Percentiles rank a stretch among this genome's conserved stretches.
phyloP scores from a whole-genome alignment of 2,329 filamentous ascomycete genomes.

The Boeremia exigua region DNA sequence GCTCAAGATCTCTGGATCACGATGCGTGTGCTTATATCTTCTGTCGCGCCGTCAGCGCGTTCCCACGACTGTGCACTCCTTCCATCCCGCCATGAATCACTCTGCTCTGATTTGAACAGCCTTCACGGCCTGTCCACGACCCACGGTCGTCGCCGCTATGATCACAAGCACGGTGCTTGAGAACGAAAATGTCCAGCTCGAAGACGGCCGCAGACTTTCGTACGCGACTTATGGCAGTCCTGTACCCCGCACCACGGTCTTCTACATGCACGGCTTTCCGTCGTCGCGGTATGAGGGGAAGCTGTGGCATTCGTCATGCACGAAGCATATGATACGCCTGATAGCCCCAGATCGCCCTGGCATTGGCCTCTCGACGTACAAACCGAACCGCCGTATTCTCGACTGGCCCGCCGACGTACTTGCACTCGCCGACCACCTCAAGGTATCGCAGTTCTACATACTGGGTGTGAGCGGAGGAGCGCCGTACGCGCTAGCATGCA shows the following conservation, averaged over 20 bases:
- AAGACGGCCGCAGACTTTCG: constrained; percentile 50
- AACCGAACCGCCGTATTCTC: constrained; percentile 47
- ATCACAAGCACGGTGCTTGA: constrained; percentile 27
- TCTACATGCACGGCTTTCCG: constrained; percentile 55
- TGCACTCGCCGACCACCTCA: constrained; percentile 50
- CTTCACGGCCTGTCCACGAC: constrained; percentile 1
- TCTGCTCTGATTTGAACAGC: constrained; percentile 6
- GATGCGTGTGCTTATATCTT: constrained; percentile 8
- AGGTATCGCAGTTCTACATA: constrained; percentile 51
- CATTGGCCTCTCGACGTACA: constrained; percentile 50
- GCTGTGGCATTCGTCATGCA: constrained; percentile 42
- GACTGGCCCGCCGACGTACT: constrained; percentile 54
- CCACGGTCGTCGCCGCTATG: constrained; percentile 3
- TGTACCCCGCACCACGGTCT: constrained; percentile 48
- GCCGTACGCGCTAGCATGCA: constrained; percentile 57
- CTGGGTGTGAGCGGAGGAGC: constrained; percentile 56
- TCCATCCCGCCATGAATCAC: constrained; percentile 2
- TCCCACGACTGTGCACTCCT: not conserved
- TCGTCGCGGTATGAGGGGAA: constrained; percentile 52
- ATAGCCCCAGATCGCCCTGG: constrained; percentile 55
- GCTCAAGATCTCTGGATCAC: constrained; percentile 9
- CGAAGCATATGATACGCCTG: constrained; percentile 47
- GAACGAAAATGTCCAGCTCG: constrained; percentile 33
- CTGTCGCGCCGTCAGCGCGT: not conserved
- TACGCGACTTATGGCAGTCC: constrained; percentile 54